Evolutionary conservation across 495 filamentous ascomycete species (phyloP), one percentile per base, ranked within the genome.

Genomic region (Apiosordaria backusii): DNA sequence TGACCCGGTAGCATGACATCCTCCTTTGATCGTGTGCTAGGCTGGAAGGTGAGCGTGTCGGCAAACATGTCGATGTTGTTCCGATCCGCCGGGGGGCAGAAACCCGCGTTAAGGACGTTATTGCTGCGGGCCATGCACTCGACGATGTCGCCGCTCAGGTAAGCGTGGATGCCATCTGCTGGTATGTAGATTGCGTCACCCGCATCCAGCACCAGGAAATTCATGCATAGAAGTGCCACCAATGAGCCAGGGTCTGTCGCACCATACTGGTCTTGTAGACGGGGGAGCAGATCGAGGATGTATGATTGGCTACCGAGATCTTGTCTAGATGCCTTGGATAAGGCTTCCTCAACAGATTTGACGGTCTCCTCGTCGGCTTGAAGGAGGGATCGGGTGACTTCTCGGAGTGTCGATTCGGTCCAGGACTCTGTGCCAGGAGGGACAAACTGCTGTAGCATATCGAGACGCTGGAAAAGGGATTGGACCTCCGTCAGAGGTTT

Each of bases 121-220:
- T 93, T 89, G 35, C 84, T 89, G 22, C 91, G 86, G 2, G 90
- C 90, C 90, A 95, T 93, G 78, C 91, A 92, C 74, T 93, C 90
- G 64, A 95, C 86, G 58, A 93, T 91, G 74, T 92, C 88, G 0
- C 92, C 92, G 55, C 84, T 83, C 2, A 93, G 75, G 72, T 92
- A 93, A 1, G 90, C 90, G 70, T 93, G 89, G 62, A 92, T 90
- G 19, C 88, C 89, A 67, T 93, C 89, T 16, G 88, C 89, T 1
- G 90, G 91, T 25, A 94, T 88, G 71, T 84, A 91, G 55, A 94
- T 82, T 3, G 87, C 83, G 52, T 92, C 85, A 16, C 90, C 89
- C 2, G 87, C 80, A 4, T 81, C 70, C 13, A 93, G 82, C 5
- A 82, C 81, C 40, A 95, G 72, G 67, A 85, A 93, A 75, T 94